Percentiles rank a stretch among this genome's conserved stretches.
Evolutionary conservation across 73 alveolate species (phyloP).

Genomic region (Durusdinium trenchii): DNA sequence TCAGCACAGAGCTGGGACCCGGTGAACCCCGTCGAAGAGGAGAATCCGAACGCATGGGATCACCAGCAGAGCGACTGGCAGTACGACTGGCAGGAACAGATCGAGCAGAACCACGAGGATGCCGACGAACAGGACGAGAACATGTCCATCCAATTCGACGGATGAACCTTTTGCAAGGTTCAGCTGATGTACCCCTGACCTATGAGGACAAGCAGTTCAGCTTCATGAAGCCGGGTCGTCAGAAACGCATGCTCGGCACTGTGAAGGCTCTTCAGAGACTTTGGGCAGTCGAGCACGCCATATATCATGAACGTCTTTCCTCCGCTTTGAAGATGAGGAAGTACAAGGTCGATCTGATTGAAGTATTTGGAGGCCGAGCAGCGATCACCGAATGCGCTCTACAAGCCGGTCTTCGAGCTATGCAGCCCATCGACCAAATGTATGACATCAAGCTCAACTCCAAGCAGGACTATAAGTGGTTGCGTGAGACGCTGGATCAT

Average conservation of each 20-base stretch:
- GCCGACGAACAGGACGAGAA: too few relatives aligned
- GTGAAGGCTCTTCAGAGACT: background rate
- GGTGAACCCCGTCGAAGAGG: background rate
- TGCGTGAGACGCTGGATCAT: background rate
- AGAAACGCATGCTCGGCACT: background rate
- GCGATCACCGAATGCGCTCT: background rate
- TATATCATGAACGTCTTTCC: background rate
- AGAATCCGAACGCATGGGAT: too few relatives aligned
- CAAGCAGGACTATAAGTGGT: background rate
- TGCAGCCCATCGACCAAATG: constrained; percentile 1
- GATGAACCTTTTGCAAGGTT: too few relatives aligned
- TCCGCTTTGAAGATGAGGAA: background rate
- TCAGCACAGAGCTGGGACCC: too few relatives aligned
- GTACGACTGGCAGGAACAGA: background rate
- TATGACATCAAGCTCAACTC: background rate
- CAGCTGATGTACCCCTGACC: background rate
- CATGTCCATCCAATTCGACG: too few relatives aligned
- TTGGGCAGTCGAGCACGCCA: background rate
- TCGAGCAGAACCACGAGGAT: background rate
- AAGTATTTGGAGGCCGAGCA: background rate
- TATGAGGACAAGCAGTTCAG: background rate
- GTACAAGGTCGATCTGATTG: background rate
- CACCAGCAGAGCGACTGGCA: too few relatives aligned
- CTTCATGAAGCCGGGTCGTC: background rate
- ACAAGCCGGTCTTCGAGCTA: background rate